Base-by-base conservation (phyloP, 2,329 filamentous ascomycete species). In the Aspergillus fructus region DNA sequence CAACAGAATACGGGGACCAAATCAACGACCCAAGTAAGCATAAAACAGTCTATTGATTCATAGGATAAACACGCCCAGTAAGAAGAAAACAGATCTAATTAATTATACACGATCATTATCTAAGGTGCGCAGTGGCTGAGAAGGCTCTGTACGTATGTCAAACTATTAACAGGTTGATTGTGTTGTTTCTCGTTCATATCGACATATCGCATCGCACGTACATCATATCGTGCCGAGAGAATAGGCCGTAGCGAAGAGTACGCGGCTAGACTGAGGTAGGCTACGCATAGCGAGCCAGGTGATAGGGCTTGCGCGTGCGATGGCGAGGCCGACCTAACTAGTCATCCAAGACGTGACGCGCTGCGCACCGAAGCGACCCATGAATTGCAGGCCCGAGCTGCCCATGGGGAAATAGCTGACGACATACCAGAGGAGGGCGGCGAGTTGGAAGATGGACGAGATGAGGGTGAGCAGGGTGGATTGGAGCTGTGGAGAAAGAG, bases 381-480 rank as follows among this genome's bases (percentile, higher is more conserved):
- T 92, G 64, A 96, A 85, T 59, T 93, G 88, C 64, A 99, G 78
- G 42, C 94, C 91, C 55, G 88, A 90, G 56, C 90, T 90, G 41
- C 94, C 94, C 93, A 97, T 96, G 24, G 94, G 94, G 69, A 97
- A 97, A 76, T 99, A 99, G 77, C 91, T 96, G 74, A 97, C 87
- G 47, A 97, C 82, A 77, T 97, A 97, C 93, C 93, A 97, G 47
- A 91, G 64, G 62, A 97, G 80, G 62, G 89, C 90, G 53, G 88
- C 87, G 54, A 97, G 81, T 74, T 99, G 94, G 65, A 93, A 79
- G 59, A 97, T 82, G 60, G 91, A 87, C 21, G 92, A 89, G 62
- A 97, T 79, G 54, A 97, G 81, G 15, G 94, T 97, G 63, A 97
- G 85, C 61, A 96, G 77, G 41, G 90, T 92, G 71, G 83, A 93